Evolutionary conservation across 1,284 basidiomycete species (phyloP), one percentile per base, ranked within the genome.

Genomic region (Ceratobasidium sp.): DNA sequence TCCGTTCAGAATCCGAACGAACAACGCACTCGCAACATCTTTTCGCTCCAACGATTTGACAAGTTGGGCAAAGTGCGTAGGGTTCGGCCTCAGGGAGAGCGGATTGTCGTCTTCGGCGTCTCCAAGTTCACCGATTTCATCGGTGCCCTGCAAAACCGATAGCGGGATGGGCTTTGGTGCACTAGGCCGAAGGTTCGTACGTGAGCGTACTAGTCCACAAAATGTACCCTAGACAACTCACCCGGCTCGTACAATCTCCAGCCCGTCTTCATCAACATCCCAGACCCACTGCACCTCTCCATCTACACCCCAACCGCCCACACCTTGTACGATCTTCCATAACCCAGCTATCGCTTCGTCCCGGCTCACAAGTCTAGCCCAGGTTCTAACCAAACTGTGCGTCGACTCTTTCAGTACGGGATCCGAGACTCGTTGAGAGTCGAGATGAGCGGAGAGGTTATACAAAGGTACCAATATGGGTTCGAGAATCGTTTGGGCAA

Each of bases 401-500:
- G 92, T 83, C 9, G 87, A 87, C 78, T 91, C 90, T 71, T 86
- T 89, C 13, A 92, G 76, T 0, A 85, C 82, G 0, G 92, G 91
- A 81, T 94, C 91, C 1, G 90, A 86, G 1, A 89, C 88, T 79
- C 88, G 90, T 43, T 71, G 69, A 13, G 82, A 83, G 29, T 89
- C 86, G 22, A 95, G 81, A 73, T 89, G 84, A 64, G 86, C 86
- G 4, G 88, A 83, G 2, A 96, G 85, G 0, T 90, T 86, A 82
- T 95, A 95, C 1, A 97, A 82, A 0, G 89, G 84, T 0, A 91
- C 84, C 0, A 92, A 80, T 61, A 96, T 89, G 0, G 94, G 92
- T 1, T 90, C 89, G 17, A 96, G 83, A 6, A 95, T 80, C 17
- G 85, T 83, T 0, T 90, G 87, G 61, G 94, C 87, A 51, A 94